Conservation (phyloP, 192 early-diverging fungal genomes). For the Coemansia sp. region DNA sequence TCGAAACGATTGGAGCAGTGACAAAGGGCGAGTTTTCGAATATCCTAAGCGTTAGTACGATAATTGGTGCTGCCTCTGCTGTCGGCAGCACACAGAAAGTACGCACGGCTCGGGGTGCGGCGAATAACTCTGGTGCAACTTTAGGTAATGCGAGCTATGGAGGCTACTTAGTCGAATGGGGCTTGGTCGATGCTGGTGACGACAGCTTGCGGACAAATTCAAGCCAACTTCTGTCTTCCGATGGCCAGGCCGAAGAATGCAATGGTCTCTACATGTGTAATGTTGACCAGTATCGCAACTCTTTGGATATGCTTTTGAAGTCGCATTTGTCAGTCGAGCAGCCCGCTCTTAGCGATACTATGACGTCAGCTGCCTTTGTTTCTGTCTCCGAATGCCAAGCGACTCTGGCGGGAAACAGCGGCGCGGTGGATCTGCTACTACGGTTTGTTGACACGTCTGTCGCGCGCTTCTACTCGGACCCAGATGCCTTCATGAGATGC, state of each 20-base stretch:
- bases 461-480: background rate
- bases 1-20: background rate
- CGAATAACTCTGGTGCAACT: background rate
- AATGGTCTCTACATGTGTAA: background rate
- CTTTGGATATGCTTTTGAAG: background rate
- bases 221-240: background rate
- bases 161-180: background rate
- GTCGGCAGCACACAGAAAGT: background rate
- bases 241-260: background rate
- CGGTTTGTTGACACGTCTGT: slow-evolving; percentile 4
- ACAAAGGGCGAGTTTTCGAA: background rate
- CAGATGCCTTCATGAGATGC: background rate
- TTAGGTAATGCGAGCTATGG: background rate
- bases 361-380: background rate
- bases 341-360: background rate
- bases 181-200: background rate
- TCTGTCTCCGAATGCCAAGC: slow-evolving; percentile 2
- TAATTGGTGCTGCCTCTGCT: background rate
- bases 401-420: slow-evolving; percentile 10
- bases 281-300: background rate
- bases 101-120: background rate
- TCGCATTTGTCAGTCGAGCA: background rate
- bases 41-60: background rate
- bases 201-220: background rate
- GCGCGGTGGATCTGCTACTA: slow-evolving; percentile 26